Evolutionary conservation across 2,329 filamentous ascomycete genomes (phyloP).

Genomic region (Diaporthe amygdali): DNA sequence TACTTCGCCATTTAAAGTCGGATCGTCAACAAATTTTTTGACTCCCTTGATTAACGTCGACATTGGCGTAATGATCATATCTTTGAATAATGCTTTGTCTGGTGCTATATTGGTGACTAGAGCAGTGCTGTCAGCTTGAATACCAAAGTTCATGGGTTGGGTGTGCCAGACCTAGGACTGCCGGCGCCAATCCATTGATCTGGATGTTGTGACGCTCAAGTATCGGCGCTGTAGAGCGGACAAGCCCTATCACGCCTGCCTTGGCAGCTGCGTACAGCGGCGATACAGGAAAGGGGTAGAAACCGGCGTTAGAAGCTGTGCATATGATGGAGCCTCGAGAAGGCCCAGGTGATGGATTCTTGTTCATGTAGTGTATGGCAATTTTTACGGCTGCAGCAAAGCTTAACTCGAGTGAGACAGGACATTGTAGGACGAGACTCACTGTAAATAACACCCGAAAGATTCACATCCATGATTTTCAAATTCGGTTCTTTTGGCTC

Average conservation of each 20-base stretch:
- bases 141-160: not conserved
- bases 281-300: conserved; percentile 56
- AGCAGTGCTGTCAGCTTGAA: conserved; percentile 2
- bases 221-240: conserved; percentile 49
- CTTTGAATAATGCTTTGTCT: conserved; percentile 46
- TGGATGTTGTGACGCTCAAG: conserved; percentile 48
- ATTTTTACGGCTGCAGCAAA: conserved; percentile 49
- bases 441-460: conserved; percentile 51
- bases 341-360: conserved; percentile 28
- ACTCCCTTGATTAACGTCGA: conserved; percentile 51
- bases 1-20: conserved; percentile 47
- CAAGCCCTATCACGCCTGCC: conserved; percentile 52
- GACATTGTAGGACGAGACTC: conserved; percentile 24
- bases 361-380: conserved; percentile 54
- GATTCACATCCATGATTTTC: conserved; percentile 43
- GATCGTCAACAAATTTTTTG: conserved; percentile 45
- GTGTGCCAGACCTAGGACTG: conserved; percentile 48
- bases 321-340: conserved; percentile 54
- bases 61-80: conserved; percentile 58
- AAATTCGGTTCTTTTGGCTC: conserved; percentile 41
- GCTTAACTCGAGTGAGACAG: not conserved
- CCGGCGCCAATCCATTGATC: conserved; percentile 57
- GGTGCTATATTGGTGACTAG: conserved; percentile 53
- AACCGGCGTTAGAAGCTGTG: conserved; percentile 57
- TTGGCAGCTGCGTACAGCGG: conserved; percentile 57